Evolutionary conservation across 1,139 yeast genomes (phyloP).

Genomic region (Debaryomycetaceae sp.): DNA sequence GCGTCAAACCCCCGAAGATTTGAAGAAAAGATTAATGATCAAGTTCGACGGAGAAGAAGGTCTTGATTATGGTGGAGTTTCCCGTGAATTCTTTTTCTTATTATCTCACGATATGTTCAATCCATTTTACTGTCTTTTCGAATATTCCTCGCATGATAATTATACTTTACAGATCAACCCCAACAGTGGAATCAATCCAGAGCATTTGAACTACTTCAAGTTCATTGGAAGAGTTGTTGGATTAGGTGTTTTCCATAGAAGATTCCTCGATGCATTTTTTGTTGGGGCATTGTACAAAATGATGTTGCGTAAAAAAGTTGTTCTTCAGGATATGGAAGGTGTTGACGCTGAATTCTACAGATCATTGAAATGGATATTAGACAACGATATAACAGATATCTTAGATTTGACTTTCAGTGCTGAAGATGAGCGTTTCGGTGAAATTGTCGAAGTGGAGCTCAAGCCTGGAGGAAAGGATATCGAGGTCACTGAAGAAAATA

Average conservation of each 20-base stretch:
- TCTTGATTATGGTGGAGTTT: conserved; percentile 98
- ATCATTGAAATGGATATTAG: conserved; percentile 92
- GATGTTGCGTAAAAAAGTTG: conserved; percentile 94
- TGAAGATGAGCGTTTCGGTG: conserved; percentile 96
- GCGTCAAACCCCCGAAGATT: conserved; percentile 98
- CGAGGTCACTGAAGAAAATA: conserved; percentile 91
- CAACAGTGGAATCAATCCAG: conserved; percentile 96
- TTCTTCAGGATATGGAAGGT: conserved; percentile 96
- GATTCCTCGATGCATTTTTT: conserved; percentile 96
- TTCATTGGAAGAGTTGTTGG: conserved; percentile 98
- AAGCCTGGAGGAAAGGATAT: conserved; percentile 84
- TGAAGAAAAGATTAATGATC: conserved; percentile 95
- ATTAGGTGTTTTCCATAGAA: conserved; percentile 94
- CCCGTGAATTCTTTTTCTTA: conserved; percentile 94
- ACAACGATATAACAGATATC: conserved; percentile 81
- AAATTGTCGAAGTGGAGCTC: conserved; percentile 83
- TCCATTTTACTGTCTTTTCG: conserved; percentile 95
- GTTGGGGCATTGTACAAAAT: conserved; percentile 97
- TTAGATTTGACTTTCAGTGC: conserved; percentile 89
- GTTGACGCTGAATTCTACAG: conserved; percentile 96
- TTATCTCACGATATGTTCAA: conserved; percentile 98
- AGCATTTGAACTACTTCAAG: conserved; percentile 95
- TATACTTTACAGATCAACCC: conserved; percentile 97
- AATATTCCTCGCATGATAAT: conserved; percentile 96
- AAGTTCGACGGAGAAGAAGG: conserved; percentile 99